Evolutionary conservation across 164 flowering plant genomes (phyloP).

Genomic region (Umbilicus rupestris): DNA sequence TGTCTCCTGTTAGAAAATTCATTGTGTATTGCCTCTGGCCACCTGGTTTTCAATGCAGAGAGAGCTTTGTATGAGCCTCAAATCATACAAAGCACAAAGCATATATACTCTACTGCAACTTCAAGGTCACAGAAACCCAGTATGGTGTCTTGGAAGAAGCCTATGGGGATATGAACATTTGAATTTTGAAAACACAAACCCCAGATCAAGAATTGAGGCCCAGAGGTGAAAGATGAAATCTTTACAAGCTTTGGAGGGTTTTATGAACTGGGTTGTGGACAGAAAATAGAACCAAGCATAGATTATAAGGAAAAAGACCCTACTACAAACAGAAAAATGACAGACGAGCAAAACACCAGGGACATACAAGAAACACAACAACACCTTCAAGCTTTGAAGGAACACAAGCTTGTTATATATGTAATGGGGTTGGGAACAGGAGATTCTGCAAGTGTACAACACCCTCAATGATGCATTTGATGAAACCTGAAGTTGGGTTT

Average conservation of each 20-base stretch:
- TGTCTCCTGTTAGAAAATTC: slow-evolving; percentile 35
- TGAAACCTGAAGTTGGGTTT: not conserved
- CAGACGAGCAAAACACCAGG: not conserved
- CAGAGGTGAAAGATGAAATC: slow-evolving; percentile 4
- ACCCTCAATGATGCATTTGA: not conserved
- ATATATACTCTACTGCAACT: not conserved
- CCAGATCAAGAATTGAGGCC: not conserved
- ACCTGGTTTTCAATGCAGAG: not conserved
- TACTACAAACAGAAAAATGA: not conserved
- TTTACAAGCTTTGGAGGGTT: not conserved
- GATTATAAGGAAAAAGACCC: no score
- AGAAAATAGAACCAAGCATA: slow-evolving; percentile 2
- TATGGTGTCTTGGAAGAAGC: not conserved
- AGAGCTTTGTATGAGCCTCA: not conserved
- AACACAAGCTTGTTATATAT: not conserved
- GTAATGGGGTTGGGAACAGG: not conserved
- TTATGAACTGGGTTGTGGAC: not conserved
- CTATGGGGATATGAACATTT: not conserved
- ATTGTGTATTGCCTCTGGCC: not conserved
- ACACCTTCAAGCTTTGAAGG: not conserved
- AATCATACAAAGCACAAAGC: slow-evolving; percentile 4
- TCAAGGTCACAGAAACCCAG: not conserved
- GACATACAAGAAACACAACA: not conserved
- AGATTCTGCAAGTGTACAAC: not conserved
- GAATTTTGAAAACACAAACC: slow-evolving; percentile 3